phyloP scores from a whole-genome alignment of 208 protist genomes.

The Leishmania martiniquensis region DNA sequence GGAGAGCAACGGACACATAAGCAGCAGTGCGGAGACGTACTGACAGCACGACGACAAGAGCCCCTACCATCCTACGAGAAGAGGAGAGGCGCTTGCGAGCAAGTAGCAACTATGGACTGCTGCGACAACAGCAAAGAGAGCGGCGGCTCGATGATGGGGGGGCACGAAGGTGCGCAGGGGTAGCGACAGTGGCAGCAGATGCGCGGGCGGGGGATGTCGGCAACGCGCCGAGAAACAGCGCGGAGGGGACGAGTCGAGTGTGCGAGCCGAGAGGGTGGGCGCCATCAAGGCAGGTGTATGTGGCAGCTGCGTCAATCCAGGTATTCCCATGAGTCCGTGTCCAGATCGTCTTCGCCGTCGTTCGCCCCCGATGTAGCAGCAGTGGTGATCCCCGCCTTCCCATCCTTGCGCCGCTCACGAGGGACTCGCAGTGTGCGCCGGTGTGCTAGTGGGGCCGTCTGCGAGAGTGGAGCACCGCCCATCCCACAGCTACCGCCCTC shows the following conservation, averaged over 20 bases:
- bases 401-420: neutral
- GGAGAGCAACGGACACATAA: neutral
- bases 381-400: neutral
- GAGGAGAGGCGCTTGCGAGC: too few species aligned
- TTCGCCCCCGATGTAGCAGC: neutral
- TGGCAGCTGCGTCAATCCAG: slow-evolving; percentile 18
- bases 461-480: neutral
- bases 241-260: too few species aligned
- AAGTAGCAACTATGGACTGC: too few species aligned
- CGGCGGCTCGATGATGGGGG: neutral
- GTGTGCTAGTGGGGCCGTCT: neutral
- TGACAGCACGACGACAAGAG: too few species aligned
- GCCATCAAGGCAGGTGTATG: too few species aligned
- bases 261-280: too few species aligned
- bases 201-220: too few species aligned
- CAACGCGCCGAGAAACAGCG: too few species aligned
- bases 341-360: neutral
- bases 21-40: neutral
- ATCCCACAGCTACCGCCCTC: neutral
- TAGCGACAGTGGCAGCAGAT: neutral
- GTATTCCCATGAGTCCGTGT: slow-evolving; percentile 40
- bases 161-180: neutral
- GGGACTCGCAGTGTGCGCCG: slow-evolving; percentile 12
- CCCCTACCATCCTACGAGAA: too few species aligned
- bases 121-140: neutral